These are phyloP conservation scores for Hanseniaspora vineae DNA, from an alignment of 805 yeast genomes.

Conservation along the genomic window DNA sequence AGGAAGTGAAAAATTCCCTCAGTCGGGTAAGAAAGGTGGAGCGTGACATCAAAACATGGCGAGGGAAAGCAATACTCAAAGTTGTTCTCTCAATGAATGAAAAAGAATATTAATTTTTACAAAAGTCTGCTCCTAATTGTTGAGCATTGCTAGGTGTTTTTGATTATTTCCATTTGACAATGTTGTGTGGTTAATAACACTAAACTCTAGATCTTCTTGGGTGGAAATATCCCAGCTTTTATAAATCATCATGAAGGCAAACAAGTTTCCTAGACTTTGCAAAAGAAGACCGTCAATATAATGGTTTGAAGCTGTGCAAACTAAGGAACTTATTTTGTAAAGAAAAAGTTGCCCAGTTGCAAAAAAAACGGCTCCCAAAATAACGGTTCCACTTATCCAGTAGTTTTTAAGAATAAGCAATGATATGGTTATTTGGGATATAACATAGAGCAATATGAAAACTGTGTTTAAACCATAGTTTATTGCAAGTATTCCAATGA, in stretches of 20 bases:
- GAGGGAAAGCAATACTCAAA: too few relatives aligned
- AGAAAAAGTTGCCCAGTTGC: conserved; percentile 66
- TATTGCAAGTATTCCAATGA: conserved; percentile 58
- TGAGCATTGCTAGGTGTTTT: too few relatives aligned
- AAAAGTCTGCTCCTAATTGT: too few relatives aligned
- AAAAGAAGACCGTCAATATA: conserved; percentile 86
- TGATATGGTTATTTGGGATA: conserved; percentile 59
- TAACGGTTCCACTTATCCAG: conserved; percentile 87
- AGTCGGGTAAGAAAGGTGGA: too few relatives aligned
- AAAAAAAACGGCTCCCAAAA: conserved; percentile 60
- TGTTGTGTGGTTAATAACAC: conserved; percentile 28
- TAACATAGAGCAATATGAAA: conserved; percentile 45
- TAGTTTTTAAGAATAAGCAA: conserved; percentile 53
- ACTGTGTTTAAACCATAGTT: conserved; percentile 62
- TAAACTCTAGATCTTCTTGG: conserved; percentile 85
- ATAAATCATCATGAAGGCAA: conserved; percentile 87
- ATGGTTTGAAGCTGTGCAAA: conserved; percentile 67
- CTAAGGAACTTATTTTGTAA: conserved; percentile 50
- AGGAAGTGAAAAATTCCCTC: too few relatives aligned
- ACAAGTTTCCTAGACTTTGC: conserved; percentile 66
- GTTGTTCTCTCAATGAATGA: too few relatives aligned
- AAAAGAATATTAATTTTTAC: too few relatives aligned
- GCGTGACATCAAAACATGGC: too few relatives aligned
- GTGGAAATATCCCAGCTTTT: conserved; percentile 96
- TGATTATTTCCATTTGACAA: too few relatives aligned